Evolutionary conservation across 352 stramenopile genomes (phyloP).

Genomic region (Phytophthora nicotianae): DNA sequence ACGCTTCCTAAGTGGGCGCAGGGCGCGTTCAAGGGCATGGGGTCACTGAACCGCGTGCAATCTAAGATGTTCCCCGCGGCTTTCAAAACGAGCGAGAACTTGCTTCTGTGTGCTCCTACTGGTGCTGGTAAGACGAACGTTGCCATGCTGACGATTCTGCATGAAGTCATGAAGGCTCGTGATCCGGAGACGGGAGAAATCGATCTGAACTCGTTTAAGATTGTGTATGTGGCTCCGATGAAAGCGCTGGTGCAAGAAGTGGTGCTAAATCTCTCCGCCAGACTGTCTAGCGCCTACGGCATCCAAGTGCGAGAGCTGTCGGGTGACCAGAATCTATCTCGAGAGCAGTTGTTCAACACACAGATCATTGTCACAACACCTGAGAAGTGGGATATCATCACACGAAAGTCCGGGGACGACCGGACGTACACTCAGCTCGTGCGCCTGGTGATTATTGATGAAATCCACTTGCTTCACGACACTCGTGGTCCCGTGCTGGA

Average conservation of each 20-base stretch:
- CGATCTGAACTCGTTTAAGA: conserved; percentile 98
- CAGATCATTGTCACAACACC: conserved; percentile 99
- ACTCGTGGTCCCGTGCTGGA: conserved; percentile 98
- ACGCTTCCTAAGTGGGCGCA: conserved; percentile 96
- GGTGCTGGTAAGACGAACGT: conserved; percentile 99
- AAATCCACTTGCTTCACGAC: conserved; percentile 99
- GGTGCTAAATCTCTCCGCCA: conserved; percentile 96
- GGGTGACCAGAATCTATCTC: conserved; percentile 97
- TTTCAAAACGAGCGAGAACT: conserved; percentile 95
- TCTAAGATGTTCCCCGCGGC: conserved; percentile 95
- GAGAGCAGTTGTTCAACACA: conserved; percentile 97
- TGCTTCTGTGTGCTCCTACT: conserved; percentile 99
- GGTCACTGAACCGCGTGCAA: conserved; percentile 99
- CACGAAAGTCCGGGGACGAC: conserved; percentile 97
- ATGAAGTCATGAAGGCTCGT: conserved; percentile 96
- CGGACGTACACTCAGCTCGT: conserved; percentile 98
- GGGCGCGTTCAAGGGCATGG: conserved; percentile 96
- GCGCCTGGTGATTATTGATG: conserved; percentile 99
- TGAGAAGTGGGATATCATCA: conserved; percentile 99
- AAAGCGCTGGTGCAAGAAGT: conserved; percentile 99
- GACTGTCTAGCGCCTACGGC: conserved; percentile 92
- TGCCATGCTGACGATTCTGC: conserved; percentile 98
- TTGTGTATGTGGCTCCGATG: conserved; percentile 99
- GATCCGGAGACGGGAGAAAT: conserved; percentile 85
- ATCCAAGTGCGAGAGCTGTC: conserved; percentile 97